A percentile compares a stretch with the other conserved stretches of the same genome.
Conservation (phyloP, 352 stramenopile species). For the Globisporangium nagaii region DNA sequence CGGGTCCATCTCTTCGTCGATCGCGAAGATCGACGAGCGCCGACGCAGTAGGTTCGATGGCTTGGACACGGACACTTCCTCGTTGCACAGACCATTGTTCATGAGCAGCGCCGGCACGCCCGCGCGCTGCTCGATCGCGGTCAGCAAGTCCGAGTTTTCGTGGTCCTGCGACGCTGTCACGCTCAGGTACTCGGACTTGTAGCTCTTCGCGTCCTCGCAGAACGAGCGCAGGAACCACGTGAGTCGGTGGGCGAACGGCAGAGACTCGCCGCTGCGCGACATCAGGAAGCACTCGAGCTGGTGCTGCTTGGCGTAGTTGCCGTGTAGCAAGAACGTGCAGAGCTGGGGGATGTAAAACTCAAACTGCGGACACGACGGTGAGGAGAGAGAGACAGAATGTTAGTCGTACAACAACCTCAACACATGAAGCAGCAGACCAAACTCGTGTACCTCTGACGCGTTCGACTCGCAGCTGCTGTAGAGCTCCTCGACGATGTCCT, state of each 20-base stretch:
- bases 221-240: slow-evolving; percentile 89
- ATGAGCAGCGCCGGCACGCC: slow-evolving; percentile 70
- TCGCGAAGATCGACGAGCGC: slow-evolving; percentile 51
- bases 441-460: slow-evolving; percentile 33
- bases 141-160: slow-evolving; percentile 59
- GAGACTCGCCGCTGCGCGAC: slow-evolving; percentile 68
- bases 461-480: slow-evolving; percentile 66
- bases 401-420: neutral
- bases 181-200: slow-evolving; percentile 76
- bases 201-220: slow-evolving; percentile 51
- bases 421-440: neutral
- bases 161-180: slow-evolving; percentile 47
- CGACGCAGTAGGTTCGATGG: slow-evolving; percentile 44
- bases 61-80: slow-evolving; percentile 51
- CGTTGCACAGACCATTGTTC: slow-evolving; percentile 60
- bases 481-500: slow-evolving; percentile 73
- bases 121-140: slow-evolving; percentile 56
- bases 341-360: slow-evolving; percentile 90
- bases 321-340: slow-evolving; percentile 80
- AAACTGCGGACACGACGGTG: slow-evolving; percentile 25
- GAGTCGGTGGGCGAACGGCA: slow-evolving; percentile 82
- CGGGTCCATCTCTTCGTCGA: slow-evolving; percentile 42
- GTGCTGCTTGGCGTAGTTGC: slow-evolving; percentile 80
- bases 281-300: slow-evolving; percentile 85
- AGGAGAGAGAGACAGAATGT: neutral